phyloP scores from a whole-genome alignment of 2,329 filamentous ascomycete species.

The Helicocarpus griseus region DNA sequence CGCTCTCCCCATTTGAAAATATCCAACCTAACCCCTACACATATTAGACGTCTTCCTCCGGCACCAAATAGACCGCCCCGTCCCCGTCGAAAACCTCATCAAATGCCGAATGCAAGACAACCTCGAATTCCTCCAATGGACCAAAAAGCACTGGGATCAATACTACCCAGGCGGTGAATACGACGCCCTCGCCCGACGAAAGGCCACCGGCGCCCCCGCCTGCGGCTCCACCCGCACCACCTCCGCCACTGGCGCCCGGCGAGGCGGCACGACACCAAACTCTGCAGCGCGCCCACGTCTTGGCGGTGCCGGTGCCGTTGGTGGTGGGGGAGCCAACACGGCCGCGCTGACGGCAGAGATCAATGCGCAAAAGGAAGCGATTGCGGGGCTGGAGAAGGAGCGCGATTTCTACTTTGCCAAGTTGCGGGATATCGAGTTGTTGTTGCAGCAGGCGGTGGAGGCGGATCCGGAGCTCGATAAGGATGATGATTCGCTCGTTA shows the following conservation, averaged over 20 bases:
- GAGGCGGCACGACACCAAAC: constrained; percentile 52
- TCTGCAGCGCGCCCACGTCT: constrained; percentile 31
- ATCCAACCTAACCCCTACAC: constrained; percentile 5
- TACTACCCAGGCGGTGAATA: constrained; percentile 97
- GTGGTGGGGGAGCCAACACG: constrained; percentile 47
- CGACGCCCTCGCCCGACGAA: constrained; percentile 77
- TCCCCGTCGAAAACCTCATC: constrained; percentile 78
- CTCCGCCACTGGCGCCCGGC: constrained; percentile 39
- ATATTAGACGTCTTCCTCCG: constrained; percentile 62
- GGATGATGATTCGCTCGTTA: constrained; percentile 82
- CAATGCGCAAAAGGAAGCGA: constrained; percentile 82
- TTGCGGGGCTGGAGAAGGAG: constrained; percentile 89
- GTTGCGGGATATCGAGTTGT: constrained; percentile 87
- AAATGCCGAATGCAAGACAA: constrained; percentile 99
- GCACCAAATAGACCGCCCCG: constrained; percentile 79
- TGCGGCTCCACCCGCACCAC: constrained; percentile 38
- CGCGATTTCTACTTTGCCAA: constrained; percentile 99
- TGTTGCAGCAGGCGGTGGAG: constrained; percentile 88
- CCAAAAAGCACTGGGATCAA: constrained; percentile 94
- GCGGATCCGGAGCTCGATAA: constrained; percentile 88
- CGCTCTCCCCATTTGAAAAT: background rate
- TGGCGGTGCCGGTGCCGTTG: constrained; percentile 33
- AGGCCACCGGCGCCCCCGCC: constrained; percentile 56
- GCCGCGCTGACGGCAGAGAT: constrained; percentile 78
- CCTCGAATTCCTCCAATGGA: constrained; percentile 96